These are phyloP conservation scores for Lagerstroemia speciosa DNA, from an alignment of 345 rosid species.

Conservation along the genomic window DNA sequence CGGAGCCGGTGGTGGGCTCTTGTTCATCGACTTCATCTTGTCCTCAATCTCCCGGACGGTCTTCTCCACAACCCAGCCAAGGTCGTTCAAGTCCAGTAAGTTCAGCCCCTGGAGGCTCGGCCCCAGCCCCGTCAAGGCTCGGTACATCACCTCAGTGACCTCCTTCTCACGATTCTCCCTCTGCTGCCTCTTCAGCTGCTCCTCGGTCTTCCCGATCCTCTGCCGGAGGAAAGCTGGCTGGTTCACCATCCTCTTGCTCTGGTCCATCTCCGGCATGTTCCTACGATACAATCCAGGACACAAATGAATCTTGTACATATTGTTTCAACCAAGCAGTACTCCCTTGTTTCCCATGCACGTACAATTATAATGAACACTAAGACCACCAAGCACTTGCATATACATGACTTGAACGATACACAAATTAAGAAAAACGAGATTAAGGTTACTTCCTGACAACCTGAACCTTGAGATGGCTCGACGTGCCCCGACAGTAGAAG, in stretches of 20 bases:
- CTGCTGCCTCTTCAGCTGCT: constrained; percentile 1
- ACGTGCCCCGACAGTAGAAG: constrained; percentile 17
- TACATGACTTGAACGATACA: no score
- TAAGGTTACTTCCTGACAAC: neutral
- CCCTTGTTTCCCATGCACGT: neutral
- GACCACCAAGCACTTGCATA: no score
- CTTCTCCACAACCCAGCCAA: neutral
- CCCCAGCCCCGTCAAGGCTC: neutral
- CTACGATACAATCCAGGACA: neutral
- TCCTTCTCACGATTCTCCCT: neutral
- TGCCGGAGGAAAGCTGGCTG: constrained; percentile 29
- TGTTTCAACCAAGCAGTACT: neutral
- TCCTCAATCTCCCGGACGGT: constrained; percentile 3
- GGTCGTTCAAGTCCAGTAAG: neutral
- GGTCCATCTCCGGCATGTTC: constrained; percentile 33
- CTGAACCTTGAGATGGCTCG: constrained; percentile 16
- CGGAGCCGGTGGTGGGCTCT: neutral
- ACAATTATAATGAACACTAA: neutral
- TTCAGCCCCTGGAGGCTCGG: neutral
- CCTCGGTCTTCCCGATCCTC: neutral
- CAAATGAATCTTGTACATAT: neutral
- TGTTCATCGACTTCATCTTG: neutral
- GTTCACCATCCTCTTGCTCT: constrained; percentile 38
- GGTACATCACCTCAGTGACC: constrained; percentile 1
- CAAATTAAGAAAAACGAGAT: no score